Base-by-base conservation (phyloP, 1,284 basidiomycete species). In the Cryptococcus sp. region DNA sequence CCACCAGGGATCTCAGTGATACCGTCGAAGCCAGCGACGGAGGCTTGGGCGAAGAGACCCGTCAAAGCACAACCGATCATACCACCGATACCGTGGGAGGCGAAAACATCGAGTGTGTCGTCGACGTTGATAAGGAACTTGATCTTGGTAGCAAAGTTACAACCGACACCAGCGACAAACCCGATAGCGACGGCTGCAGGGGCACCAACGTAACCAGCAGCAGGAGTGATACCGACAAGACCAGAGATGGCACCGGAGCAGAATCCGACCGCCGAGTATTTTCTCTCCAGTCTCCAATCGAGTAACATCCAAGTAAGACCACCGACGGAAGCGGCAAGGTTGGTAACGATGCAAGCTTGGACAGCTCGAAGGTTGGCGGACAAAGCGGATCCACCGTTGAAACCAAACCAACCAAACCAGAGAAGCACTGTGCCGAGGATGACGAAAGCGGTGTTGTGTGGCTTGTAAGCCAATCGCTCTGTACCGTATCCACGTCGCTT, bases 381-480 rank as follows among this genome's bases (percentile, higher is more conserved):
- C 42, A 76, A 68, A 11, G 73, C 73, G 5, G 71, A 73, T 41
- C 89, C 89, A 44, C 91, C 91, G 78, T 94, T 94, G 81, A 89
- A 90, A 23, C 88, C 93, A 70, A 94, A 92, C 94, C 94, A 97
- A n/a, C 93, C 94, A 68, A 96, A 93, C 94, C 93, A 98, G 56
- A 98, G 88, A 78, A 98, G 85, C 11, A 86, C 84, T 0, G 95
- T 98, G 51, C 94, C 94, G 54, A 98, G 80, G 52, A 97, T 81
- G 63, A 98, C 89, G 74, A 94, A 91, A 45, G 86, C 85, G 38
- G 67, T 68, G 64, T 68, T 68, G 65, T 74, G 72, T 5, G 89
- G 86, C 80, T 93, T 90, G 84, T 92, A 89, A 2, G 90, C 89
- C 38, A 93, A 83, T 36, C 88, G 84, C 68, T 92, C 88, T 3